These are phyloP conservation scores for Solanum bulbocastanum DNA, from an alignment of 257 asterid species.

Conservation along the genomic window DNA sequence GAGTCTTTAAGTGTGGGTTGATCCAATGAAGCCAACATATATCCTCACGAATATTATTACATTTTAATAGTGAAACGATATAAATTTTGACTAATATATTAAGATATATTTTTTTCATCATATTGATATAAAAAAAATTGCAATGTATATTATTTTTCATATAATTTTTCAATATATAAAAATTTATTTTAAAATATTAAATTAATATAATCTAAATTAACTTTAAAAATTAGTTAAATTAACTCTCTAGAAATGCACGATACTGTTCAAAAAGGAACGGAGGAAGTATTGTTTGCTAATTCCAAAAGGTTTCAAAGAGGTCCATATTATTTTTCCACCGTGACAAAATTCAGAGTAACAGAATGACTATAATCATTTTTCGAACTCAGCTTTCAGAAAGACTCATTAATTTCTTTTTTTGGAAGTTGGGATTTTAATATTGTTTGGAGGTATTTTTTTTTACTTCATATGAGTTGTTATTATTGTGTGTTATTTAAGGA, in stretches of 20 bases:
- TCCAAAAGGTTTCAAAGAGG: constrained; percentile 27
- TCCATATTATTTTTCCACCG: constrained; percentile 13
- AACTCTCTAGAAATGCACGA: too few relatives aligned
- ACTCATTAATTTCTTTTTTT: neutral
- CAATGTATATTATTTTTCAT: too few relatives aligned
- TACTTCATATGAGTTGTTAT: too few relatives aligned
- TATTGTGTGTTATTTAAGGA: neutral
- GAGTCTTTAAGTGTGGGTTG: neutral
- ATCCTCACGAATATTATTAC: constrained; percentile 7
- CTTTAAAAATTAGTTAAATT: fast-evolving
- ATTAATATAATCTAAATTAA: too few relatives aligned
- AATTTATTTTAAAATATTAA: too few relatives aligned
- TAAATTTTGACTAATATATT: too few relatives aligned
- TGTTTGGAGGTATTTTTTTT: neutral
- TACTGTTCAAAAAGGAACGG: too few relatives aligned
- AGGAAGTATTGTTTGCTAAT: neutral
- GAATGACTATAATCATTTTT: neutral
- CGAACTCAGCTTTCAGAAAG: neutral
- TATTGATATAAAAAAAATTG: too few relatives aligned
- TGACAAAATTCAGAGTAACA: neutral
- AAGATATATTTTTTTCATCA: fast-evolving
- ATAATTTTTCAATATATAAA: too few relatives aligned
- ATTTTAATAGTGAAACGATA: too few relatives aligned
- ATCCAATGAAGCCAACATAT: neutral
- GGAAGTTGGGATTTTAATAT: constrained; percentile 1